These are phyloP conservation scores for Ceraceosorus guamensis DNA, from an alignment of 1,284 basidiomycete species.

Conservation along the genomic window DNA sequence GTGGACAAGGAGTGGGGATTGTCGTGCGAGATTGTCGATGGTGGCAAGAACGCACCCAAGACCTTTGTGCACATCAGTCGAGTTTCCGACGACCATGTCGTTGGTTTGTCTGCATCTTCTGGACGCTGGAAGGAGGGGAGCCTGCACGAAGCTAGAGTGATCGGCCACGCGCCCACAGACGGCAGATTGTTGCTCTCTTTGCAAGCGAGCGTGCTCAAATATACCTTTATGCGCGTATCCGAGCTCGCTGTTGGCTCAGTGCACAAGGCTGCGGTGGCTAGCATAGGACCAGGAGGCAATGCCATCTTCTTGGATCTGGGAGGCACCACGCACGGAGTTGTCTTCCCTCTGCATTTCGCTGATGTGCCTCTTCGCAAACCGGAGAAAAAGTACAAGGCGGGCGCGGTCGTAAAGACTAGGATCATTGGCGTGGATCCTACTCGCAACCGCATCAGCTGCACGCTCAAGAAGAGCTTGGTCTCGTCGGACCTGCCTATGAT, in stretches of 20 bases:
- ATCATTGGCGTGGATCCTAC: constrained; percentile 79
- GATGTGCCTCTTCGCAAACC: constrained; percentile 65
- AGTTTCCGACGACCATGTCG: constrained; percentile 80
- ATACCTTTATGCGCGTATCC: constrained; percentile 75
- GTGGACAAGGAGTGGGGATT: constrained; percentile 43
- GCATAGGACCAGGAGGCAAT: constrained; percentile 10
- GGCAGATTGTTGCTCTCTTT: constrained; percentile 79
- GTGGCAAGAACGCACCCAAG: constrained; percentile 12
- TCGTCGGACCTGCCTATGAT: constrained; percentile 59
- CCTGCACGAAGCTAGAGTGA: constrained; percentile 74
- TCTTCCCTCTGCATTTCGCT: constrained; percentile 92
- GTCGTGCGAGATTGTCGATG: constrained; percentile 24
- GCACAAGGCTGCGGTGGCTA: constrained; percentile 28
- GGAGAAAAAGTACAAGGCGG: constrained; percentile 75
- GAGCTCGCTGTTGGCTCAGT: constrained; percentile 57
- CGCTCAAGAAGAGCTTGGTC: constrained; percentile 84
- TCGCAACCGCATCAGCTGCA: constrained; percentile 74
- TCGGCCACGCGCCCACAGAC: constrained; percentile 79
- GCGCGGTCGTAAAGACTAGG: constrained; percentile 74
- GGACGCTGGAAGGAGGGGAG: constrained; percentile 35
- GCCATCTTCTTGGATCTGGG: constrained; percentile 43
- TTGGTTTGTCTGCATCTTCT: constrained; percentile 59
- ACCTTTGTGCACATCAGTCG: constrained; percentile 65
- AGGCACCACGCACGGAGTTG: constrained; percentile 64
- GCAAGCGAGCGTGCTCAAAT: constrained; percentile 72